These are phyloP conservation scores for Schwanniomyces pseudopolymorphus DNA, from an alignment of 805 yeast genomes.

Conservation along the genomic window DNA sequence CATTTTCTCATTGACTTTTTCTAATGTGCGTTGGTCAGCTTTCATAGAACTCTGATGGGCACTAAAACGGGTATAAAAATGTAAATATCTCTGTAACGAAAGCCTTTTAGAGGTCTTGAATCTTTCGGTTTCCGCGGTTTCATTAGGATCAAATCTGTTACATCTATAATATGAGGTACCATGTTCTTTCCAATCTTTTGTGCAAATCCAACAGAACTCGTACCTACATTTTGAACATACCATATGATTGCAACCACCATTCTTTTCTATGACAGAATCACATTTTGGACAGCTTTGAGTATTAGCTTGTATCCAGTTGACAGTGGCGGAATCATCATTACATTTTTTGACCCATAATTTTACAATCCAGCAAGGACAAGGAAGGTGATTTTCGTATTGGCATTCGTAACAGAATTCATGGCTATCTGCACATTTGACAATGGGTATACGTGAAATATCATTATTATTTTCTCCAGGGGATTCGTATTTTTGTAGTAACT, in stretches of 20 bases:
- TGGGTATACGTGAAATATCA: constrained; percentile 46
- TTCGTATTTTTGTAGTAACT: constrained; percentile 14
- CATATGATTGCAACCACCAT: constrained; percentile 98
- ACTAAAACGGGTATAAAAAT: constrained; percentile 70
- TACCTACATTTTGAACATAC: constrained; percentile 71
- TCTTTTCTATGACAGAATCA: constrained; percentile 75
- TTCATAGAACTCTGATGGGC: constrained; percentile 76
- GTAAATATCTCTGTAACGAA: constrained; percentile 64
- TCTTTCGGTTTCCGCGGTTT: constrained; percentile 41
- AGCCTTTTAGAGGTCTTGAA: constrained; percentile 44
- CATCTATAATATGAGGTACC: constrained; percentile 66
- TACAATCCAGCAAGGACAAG: constrained; percentile 75
- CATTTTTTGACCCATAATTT: constrained; percentile 76
- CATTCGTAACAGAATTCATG: constrained; percentile 83
- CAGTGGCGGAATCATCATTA: constrained; percentile 82
- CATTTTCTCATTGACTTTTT: constrained; percentile 63
- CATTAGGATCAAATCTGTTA: constrained; percentile 44
- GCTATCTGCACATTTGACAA: constrained; percentile 63
- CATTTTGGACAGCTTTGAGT: constrained; percentile 89
- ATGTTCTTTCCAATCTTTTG: constrained; percentile 73
- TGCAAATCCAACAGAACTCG: constrained; percentile 94
- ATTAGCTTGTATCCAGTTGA: constrained; percentile 81
- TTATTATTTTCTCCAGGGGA: constrained; percentile 5
- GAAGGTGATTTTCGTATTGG: constrained; percentile 72
- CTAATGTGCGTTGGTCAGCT: constrained; percentile 64